These are phyloP conservation scores for Rhodomyrtus tomentosa DNA, from an alignment of 345 rosid genomes.

Conservation along the genomic window DNA sequence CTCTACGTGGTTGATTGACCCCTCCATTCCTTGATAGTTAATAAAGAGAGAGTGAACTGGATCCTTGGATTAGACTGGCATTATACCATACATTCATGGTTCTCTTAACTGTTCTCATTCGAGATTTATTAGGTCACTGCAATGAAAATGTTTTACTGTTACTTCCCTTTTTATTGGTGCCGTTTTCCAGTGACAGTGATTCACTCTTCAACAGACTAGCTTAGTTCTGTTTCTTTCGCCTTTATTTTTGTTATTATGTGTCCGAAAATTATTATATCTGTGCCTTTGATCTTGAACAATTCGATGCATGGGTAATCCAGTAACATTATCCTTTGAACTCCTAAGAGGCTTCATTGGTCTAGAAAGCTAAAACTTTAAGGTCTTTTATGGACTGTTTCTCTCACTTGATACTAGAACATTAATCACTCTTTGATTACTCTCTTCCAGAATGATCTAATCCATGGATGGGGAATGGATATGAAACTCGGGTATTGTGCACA, in stretches of 20 bases:
- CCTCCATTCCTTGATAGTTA: neutral
- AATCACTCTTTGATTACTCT: neutral
- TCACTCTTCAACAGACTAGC: neutral
- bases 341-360: neutral
- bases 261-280: neutral
- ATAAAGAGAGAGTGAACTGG: neutral
- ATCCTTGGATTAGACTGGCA: neutral
- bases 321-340: neutral
- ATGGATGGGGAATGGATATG: conserved; percentile 99
- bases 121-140: neutral
- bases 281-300: neutral
- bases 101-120: neutral
- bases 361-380: neutral
- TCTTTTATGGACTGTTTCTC: neutral
- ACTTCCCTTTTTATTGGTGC: neutral
- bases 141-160: neutral
- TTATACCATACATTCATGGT: neutral
- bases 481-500: conserved; percentile 98
- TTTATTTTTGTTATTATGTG: neutral
- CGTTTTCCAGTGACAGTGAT: neutral
- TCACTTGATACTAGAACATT: neutral
- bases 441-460: conserved; percentile 82
- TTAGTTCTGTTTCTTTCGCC: neutral
- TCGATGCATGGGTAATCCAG: neutral
- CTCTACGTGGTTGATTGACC: neutral